Conservation (phyloP, 106 monocot species). For the Hemerocallis citrina region DNA sequence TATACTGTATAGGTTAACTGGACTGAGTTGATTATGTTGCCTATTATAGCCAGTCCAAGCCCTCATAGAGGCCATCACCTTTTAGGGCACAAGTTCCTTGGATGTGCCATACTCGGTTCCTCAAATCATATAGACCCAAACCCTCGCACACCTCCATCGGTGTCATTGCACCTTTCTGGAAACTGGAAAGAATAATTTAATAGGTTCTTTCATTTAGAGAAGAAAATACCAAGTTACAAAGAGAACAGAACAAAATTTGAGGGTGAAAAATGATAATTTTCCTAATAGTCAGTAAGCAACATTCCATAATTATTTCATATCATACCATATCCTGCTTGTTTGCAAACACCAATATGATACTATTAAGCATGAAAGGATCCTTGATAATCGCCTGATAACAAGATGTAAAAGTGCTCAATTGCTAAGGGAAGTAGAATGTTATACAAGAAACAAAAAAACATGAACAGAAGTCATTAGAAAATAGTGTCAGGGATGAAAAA, state of each 20-base stretch:
- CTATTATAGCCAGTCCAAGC: slow-evolving; percentile 92
- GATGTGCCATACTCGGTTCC: slow-evolving; percentile 81
- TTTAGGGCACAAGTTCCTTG: slow-evolving; percentile 86
- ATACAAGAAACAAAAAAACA: neutral
- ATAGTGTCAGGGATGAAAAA: neutral
- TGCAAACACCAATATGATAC: slow-evolving; percentile 86
- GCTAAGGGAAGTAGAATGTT: neutral
- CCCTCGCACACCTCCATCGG: slow-evolving; percentile 93
- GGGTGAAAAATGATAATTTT: too few species aligned
- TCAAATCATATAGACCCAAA: slow-evolving; percentile 67
- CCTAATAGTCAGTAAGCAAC: too few species aligned
- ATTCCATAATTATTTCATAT: neutral
- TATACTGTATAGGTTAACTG: too few species aligned
- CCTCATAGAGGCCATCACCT: slow-evolving; percentile 96
- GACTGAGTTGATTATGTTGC: too few species aligned
- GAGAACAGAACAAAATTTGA: too few species aligned
- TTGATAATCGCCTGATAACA: slow-evolving; percentile 72
- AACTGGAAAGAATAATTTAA: too few species aligned
- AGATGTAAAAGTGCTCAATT: slow-evolving; percentile 7
- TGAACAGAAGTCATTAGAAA: slow-evolving; percentile 3
- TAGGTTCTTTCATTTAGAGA: too few species aligned
- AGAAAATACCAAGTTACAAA: too few species aligned
- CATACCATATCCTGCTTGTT: slow-evolving; percentile 99
- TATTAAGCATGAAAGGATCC: slow-evolving; percentile 97
- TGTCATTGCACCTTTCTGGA: slow-evolving; percentile 94